These are phyloP conservation scores for Fraxinus anomala DNA, from an alignment of 257 asterid species.

Conservation along the genomic window DNA sequence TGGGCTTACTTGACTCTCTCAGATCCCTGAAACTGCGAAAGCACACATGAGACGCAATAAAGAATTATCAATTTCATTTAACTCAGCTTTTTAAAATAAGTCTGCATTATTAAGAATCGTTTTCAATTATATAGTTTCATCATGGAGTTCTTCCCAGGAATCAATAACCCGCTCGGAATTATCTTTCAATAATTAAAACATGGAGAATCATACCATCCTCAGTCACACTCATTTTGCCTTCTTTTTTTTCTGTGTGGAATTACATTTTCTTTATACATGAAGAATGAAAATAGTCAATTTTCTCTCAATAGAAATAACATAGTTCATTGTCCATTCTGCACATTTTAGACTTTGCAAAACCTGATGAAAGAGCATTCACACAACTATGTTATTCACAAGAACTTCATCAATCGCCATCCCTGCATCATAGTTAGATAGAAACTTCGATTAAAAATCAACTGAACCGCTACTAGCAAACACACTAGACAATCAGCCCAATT, in stretches of 20 bases:
- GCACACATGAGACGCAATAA: neutral
- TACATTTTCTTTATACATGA: neutral
- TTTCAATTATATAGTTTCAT: neutral
- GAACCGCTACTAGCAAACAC: conserved; percentile 72
- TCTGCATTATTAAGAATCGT: neutral
- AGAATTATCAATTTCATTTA: too few species aligned
- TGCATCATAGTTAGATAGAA: neutral
- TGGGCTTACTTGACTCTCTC: neutral
- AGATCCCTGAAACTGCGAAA: too few species aligned
- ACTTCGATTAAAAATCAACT: conserved; percentile 20
- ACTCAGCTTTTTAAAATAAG: neutral
- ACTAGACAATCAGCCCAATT: conserved; percentile 28
- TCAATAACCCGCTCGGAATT: neutral
- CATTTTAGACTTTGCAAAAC: neutral
- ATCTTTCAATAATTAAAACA: neutral
- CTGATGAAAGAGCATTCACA: conserved; percentile 57
- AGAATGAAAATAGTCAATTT: too few species aligned
- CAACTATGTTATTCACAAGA: conserved; percentile 49
- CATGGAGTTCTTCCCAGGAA: neutral
- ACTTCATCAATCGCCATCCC: neutral
- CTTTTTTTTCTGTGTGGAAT: neutral
- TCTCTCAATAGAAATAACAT: neutral
- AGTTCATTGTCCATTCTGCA: neutral
- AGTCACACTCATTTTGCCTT: neutral
- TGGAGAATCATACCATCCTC: neutral